These are phyloP conservation scores for Neoscytalidium dimidiatum DNA, from an alignment of 2,329 filamentous ascomycete genomes.

Conservation along the genomic window DNA sequence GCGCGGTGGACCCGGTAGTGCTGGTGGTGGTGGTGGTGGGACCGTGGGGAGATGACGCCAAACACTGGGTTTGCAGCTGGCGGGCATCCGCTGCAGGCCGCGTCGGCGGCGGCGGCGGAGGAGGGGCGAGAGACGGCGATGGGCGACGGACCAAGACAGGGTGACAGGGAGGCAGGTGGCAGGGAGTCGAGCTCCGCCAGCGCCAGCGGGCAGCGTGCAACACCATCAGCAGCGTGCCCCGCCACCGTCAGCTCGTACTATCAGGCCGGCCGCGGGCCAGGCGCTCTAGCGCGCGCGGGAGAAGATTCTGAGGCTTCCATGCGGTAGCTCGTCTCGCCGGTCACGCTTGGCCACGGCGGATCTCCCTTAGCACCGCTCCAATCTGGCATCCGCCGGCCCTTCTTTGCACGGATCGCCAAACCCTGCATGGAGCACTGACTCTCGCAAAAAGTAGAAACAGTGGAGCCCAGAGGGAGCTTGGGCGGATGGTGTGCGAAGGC, in stretches of 20 bases:
- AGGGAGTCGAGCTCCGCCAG: neutral
- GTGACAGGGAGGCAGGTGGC: too few species aligned
- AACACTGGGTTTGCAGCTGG: neutral
- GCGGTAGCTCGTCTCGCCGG: constrained; percentile 3
- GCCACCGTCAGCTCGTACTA: constrained; percentile 11
- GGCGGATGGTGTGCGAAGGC: constrained; percentile 16
- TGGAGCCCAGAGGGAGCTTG: constrained; percentile 19
- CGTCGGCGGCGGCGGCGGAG: neutral
- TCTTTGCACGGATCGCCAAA: constrained; percentile 18
- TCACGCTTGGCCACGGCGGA: constrained; percentile 13
- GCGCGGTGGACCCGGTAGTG: neutral
- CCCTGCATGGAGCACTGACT: constrained; percentile 19
- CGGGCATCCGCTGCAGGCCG: neutral
- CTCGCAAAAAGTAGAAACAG: constrained; percentile 19
- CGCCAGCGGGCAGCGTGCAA: neutral
- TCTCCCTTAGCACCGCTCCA: constrained; percentile 13
- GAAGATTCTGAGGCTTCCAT: constrained; percentile 18
- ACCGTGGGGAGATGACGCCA: constrained; percentile 14
- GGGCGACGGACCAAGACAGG: too few species aligned
- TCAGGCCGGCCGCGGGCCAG: neutral
- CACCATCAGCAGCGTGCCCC: neutral
- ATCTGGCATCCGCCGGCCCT: constrained; percentile 1
- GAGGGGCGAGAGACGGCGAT: neutral
- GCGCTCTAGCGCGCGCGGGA: constrained; percentile 7
- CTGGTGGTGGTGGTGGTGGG: neutral